Base-by-base conservation (phyloP, 805 yeast genomes). In the Metschnikowia aberdeeniae region DNA sequence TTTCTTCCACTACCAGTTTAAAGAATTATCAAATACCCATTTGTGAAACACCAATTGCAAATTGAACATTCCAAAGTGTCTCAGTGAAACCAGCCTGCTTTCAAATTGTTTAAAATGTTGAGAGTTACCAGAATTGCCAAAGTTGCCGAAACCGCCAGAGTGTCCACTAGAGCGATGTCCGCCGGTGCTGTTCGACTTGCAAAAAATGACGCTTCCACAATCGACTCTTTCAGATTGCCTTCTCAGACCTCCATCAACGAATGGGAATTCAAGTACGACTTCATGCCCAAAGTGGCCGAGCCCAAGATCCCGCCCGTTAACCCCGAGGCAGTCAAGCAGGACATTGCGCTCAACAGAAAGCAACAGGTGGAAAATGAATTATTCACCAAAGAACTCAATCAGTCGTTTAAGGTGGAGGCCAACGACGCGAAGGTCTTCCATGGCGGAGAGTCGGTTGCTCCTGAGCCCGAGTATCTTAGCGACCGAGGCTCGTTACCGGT, bases 161-260 rank as follows among this genome's bases (percentile, higher is more conserved):
- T 44, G 12, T 78, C 81, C 30, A 79, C 53, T 47, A 62, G 26
- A 40, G 28, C 41, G 3, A 29, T 50, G 29, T 36, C 42, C 3
- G 28, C 34, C n/a, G 26, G 42, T 24, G 22, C 44, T 36, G 14
- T 40, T 10, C 17, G 40, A n/a, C 40, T 46, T 10, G 79, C 81
- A 30, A 81, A 81, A 56, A 81, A 81, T 41, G 85, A 80, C 53
- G 44, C 63, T 4, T 79, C 84, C 7, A 75, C 79, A 33, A 80
- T 81, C 50, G 86, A 81, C 58, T 75, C 73, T 36, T 79, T 66
- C 63, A 75, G 68, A 53, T 64, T 77, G 34, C 82, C 82, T 12
- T 60, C 75, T 36, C 70, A 68, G 55, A 61, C 75, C 29, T 66
- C 73, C 41, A 60, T 76, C 58, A 60, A 70, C 55, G 70, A 76